Evolutionary conservation across 2,329 filamentous ascomycete genomes (phyloP).

Genomic region (Cryphonectria nitschkei): DNA sequence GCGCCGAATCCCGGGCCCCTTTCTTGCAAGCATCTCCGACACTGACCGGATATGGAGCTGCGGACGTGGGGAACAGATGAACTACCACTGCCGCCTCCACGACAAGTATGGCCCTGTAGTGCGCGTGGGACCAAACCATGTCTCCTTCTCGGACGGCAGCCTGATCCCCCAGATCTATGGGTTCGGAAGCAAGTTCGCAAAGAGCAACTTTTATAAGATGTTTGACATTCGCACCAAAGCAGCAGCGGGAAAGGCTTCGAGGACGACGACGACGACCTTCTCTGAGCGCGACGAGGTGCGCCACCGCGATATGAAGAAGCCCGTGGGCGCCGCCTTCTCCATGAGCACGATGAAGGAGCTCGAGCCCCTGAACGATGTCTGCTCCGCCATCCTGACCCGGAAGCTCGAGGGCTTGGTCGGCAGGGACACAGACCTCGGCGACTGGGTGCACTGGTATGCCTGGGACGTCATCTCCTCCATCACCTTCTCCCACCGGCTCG

Average conservation of each 20-base stretch:
- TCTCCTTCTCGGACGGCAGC: conserved; percentile 39
- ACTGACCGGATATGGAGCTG: conserved; percentile 17
- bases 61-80: conserved; percentile 11
- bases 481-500: conserved; percentile 28
- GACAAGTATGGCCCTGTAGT: conserved; percentile 43
- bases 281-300: conserved; percentile 16
- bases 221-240: conserved; percentile 6
- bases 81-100: conserved; percentile 33
- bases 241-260: not conserved
- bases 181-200: conserved; percentile 33
- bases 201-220: conserved; percentile 21
- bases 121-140: conserved; percentile 42
- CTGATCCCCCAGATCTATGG: conserved; percentile 27
- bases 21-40: conserved; percentile 17
- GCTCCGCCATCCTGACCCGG: conserved; percentile 10
- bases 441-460: conserved; percentile 22
- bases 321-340: conserved; percentile 14
- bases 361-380: conserved; percentile 19
- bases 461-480: conserved; percentile 22
- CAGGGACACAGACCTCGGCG: conserved; percentile 2
- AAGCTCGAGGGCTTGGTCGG: conserved; percentile 17
- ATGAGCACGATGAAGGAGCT: conserved; percentile 22
- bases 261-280: conserved; percentile 5
- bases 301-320: conserved; percentile 8
- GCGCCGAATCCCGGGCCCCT: conserved; percentile 10